These are phyloP conservation scores for Emericellopsis cladophorae DNA, from an alignment of 2,329 filamentous ascomycete genomes.

Conservation along the genomic window DNA sequence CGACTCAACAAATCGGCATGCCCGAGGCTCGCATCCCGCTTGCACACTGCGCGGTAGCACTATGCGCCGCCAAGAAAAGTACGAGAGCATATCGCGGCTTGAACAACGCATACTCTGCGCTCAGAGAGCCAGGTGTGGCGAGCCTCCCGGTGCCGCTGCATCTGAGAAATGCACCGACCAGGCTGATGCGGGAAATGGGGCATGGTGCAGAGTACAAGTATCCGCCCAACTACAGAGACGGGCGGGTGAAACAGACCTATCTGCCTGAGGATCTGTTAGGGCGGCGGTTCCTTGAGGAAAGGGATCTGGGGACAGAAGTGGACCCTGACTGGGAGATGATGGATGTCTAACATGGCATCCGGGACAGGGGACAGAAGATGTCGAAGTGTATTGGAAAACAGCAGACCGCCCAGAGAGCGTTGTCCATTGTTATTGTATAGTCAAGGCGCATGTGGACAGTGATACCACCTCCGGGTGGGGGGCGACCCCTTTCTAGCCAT, in stretches of 20 bases:
- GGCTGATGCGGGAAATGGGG: conserved; percentile 84
- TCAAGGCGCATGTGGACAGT: too few relatives aligned
- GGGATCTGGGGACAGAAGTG: conserved; percentile 64
- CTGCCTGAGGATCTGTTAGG: conserved; percentile 66
- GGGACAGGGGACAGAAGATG: too few relatives aligned
- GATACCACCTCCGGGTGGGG: too few relatives aligned
- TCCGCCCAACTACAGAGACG: conserved; percentile 78
- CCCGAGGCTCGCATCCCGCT: conserved; percentile 90
- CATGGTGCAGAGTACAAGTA: conserved; percentile 94
- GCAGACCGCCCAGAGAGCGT: too few relatives aligned
- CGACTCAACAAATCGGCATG: conserved; percentile 87
- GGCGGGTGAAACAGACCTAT: conserved; percentile 77
- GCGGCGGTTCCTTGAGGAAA: conserved; percentile 63
- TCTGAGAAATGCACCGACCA: conserved; percentile 81
- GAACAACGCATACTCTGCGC: conserved; percentile 64
- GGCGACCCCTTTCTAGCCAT: too few relatives aligned
- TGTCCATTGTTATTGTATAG: too few relatives aligned
- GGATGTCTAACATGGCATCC: conserved; percentile 7
- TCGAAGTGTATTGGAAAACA: too few relatives aligned
- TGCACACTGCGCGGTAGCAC: conserved; percentile 73
- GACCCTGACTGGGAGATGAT: conserved; percentile 53
- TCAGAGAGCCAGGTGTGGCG: conserved; percentile 75
- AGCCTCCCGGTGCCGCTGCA: conserved; percentile 75
- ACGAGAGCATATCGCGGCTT: conserved; percentile 76
- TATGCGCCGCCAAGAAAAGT: conserved; percentile 72